Evolutionary conservation across 2,329 filamentous ascomycete species (phyloP), one percentile per base, ranked within the genome.

Genomic region (Fusarium fracticaudum): DNA sequence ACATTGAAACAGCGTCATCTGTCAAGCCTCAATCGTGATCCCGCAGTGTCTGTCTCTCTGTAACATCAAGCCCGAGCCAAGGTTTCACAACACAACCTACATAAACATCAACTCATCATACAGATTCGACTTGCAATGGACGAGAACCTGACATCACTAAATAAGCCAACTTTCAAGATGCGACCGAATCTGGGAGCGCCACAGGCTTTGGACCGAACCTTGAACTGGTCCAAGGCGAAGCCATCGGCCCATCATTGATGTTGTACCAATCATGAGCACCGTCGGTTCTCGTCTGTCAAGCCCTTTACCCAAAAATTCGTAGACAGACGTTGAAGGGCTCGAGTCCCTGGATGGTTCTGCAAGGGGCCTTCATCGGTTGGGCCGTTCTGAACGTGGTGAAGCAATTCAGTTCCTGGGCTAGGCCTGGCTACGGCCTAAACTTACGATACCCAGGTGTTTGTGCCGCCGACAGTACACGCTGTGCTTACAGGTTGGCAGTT

Each of bases 281-380:
- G 47, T 44, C 43, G 38, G 63, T 55, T 29, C 31, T 64, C 37
- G 33, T 50, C 50, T 67, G 50, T 20, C 43, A 69, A 53, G 54
- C 43, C 47, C 35, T 40, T 11, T 38, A 12, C 53, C n/a, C 11
- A 71, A 40, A 14, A 38, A 18, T 53, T 41, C 20, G n/a, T 2
- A 87, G 86, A 35, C 88, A 77, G 40, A 84, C 76, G 58, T 83
- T 84, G 33, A 90, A 76, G 50, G 40, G 44, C 57, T 31, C 17
- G n/a, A 37, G 38, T 24, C 5, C 24, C 24, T 58, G 31, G 8
- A 37, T 40, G 41, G 37, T 29, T 24, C 44, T n/a, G n/a, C 38
- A n/a, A 72, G 6, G 7, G 87, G 84, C 69, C 45, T 84, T 83
- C 18, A 85, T 84, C 53, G 54, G 48, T 24, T 37, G 59, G 58